Evolutionary conservation across 1,139 yeast genomes (phyloP), one percentile per base, ranked within the genome.

Genomic region (Zygoascus meyerae): DNA sequence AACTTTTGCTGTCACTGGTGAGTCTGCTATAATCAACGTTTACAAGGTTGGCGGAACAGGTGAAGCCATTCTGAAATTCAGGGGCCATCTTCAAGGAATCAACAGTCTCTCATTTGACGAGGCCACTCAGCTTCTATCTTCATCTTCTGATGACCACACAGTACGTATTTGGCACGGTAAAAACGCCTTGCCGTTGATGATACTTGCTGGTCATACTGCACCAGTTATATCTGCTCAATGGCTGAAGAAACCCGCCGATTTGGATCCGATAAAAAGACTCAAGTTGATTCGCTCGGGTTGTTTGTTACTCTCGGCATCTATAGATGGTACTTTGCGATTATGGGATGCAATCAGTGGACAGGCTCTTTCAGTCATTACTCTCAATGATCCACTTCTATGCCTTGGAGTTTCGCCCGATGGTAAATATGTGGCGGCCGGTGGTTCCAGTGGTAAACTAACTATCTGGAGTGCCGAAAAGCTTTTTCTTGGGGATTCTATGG

Each of bases 91-190:
- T 10, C 77, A 78, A 45, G 70, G 79, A 1, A 74, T 86, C 11
- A 73, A 85, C n/a, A 67, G 68, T 3, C 68, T 85, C 12, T 65
- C 67, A 36, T 86, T 82, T 61, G 79, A 82, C 55, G 54, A 63
- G 1, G 61, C 64, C 2, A 68, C 76, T 4, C 78, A 77, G 53
- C 63, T 82, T 36, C 69, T 89, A 40, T 81, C 87, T 1, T 79
- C 90, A 1, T 81, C 86, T 11, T 81, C 94, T 1, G 95, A 86
- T 60, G 96, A 89, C 60, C 75, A 77, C 48, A 68, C 76, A 0
- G 72, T 87, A 9, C 76, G 86, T 55, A 70, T 87, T 12, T 89
- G 95, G 95, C 64, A 64, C 33, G 68, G 69, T 7, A 57, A 62
- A 18, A 58, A 28, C 17, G 56, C 59, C 3, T 49, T 54, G 3